A percentile compares a stretch with the other conserved stretches of the same genome.
These are phyloP conservation scores for Skeletonema tropicum DNA, from an alignment of 108 stramenopile species.

Conservation along the genomic window DNA sequence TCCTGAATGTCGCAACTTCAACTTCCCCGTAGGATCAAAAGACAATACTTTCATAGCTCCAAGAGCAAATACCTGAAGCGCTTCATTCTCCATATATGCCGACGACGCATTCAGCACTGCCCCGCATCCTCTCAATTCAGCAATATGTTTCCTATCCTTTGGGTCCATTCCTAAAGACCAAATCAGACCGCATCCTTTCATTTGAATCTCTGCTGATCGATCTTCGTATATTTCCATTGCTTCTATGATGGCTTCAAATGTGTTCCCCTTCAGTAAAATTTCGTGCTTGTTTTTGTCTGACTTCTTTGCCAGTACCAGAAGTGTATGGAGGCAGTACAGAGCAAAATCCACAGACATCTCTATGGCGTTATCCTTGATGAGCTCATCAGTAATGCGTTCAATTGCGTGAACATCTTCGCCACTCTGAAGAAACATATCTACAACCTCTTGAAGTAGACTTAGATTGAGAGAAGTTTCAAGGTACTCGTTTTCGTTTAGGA, in stretches of 20 bases:
- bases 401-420: slow-evolving; percentile 28
- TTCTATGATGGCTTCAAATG: slow-evolving; percentile 47
- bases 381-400: slow-evolving; percentile 17
- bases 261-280: slow-evolving; percentile 26
- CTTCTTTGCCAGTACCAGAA: slow-evolving; percentile 37
- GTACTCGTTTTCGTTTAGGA: neutral
- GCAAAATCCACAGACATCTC: slow-evolving; percentile 26
- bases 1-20: slow-evolving; percentile 10
- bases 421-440: slow-evolving; percentile 7
- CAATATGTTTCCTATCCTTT: slow-evolving; percentile 31
- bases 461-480: slow-evolving; percentile 18
- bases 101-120: slow-evolving; percentile 36
- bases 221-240: slow-evolving; percentile 48
- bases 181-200: slow-evolving; percentile 32
- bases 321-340: slow-evolving; percentile 31
- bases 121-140: slow-evolving; percentile 34
- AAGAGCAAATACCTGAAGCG: slow-evolving; percentile 36
- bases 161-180: slow-evolving; percentile 36
- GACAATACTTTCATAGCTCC: slow-evolving; percentile 42
- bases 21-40: slow-evolving; percentile 25
- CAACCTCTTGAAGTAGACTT: slow-evolving; percentile 17
- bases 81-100: slow-evolving; percentile 12
- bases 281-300: slow-evolving; percentile 32
- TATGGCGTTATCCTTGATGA: slow-evolving; percentile 29
- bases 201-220: slow-evolving; percentile 27